Percentiles rank a stretch among this genome's conserved stretches.
Conservation (phyloP, 768 basidiomycete genomes). For the Rubroboletus pulcherrimus region DNA sequence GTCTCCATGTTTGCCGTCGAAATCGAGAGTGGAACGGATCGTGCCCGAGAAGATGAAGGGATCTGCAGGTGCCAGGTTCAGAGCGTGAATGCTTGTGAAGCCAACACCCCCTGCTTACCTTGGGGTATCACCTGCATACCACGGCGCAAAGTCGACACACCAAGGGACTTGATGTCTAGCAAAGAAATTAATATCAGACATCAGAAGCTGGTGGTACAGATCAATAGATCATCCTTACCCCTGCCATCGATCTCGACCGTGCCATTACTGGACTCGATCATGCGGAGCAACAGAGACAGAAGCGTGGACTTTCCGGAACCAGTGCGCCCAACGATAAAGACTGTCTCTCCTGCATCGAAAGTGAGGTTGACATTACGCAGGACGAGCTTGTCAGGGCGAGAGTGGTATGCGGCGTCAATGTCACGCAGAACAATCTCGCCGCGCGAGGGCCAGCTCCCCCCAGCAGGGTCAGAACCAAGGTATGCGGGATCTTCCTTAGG, state of each 20-base stretch:
- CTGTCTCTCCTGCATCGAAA: constrained; percentile 60
- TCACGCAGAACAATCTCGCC: constrained; percentile 67
- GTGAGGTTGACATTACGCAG: constrained; percentile 59
- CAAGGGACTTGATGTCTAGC: constrained; percentile 82
- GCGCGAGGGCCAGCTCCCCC: constrained; percentile 19
- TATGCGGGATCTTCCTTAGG: constrained; percentile 22
- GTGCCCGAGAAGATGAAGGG: constrained; percentile 33
- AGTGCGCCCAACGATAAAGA: constrained; percentile 79
- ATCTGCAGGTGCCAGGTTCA: constrained; percentile 11
- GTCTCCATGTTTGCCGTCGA: constrained; percentile 21
- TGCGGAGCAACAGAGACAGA: constrained; percentile 61
- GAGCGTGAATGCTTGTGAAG: not conserved
- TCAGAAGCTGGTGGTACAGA: constrained; percentile 60
- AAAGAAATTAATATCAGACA: constrained; percentile 49
- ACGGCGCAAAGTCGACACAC: constrained; percentile 32
- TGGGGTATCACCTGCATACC: constrained; percentile 31
- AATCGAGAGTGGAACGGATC: constrained; percentile 29
- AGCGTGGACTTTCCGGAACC: constrained; percentile 76
- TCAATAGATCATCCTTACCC: constrained; percentile 30
- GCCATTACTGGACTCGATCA: constrained; percentile 70
- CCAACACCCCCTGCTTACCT: constrained; percentile 9
- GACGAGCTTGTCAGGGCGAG: constrained; percentile 59
- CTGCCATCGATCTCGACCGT: constrained; percentile 73
- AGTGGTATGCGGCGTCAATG: constrained; percentile 69
- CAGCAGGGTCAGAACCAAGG: constrained; percentile 21